A percentile compares a stretch with the other conserved stretches of the same genome.
These are phyloP conservation scores for Pachyrhizus erosus DNA, from an alignment of 306 rosid genomes.

Conservation along the genomic window DNA sequence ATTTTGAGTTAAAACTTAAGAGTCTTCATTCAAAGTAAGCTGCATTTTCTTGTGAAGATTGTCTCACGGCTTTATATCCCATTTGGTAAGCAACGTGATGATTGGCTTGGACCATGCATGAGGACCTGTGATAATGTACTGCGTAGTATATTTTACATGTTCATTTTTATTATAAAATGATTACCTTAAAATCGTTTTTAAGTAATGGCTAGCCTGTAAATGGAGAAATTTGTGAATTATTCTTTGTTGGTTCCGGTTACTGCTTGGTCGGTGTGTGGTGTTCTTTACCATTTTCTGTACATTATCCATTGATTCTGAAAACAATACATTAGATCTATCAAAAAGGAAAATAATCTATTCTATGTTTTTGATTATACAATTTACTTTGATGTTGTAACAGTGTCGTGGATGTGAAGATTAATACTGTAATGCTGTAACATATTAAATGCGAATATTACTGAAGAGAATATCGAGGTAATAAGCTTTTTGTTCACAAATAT, in stretches of 20 bases:
- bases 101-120: slow-evolving; percentile 20
- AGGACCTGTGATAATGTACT: slow-evolving; percentile 13
- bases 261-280: slow-evolving; percentile 17
- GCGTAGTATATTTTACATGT: neutral
- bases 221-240: slow-evolving; percentile 33
- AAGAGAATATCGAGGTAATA: neutral
- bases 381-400: slow-evolving; percentile 12
- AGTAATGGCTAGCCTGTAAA: slow-evolving; percentile 26
- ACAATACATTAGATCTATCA: slow-evolving; percentile 11
- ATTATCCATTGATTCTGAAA: slow-evolving; percentile 23
- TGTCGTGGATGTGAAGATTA: slow-evolving; percentile 27
- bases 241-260: slow-evolving; percentile 31
- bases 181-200: slow-evolving; percentile 7
- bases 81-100: slow-evolving; percentile 18
- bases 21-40: slow-evolving; percentile 15
- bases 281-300: slow-evolving; percentile 39
- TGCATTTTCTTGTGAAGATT: slow-evolving; percentile 17
- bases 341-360: slow-evolving; percentile 33
- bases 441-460: neutral
- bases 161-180: slow-evolving; percentile 9
- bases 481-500: neutral
- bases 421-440: slow-evolving; percentile 16
- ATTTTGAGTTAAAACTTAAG: slow-evolving; percentile 5
- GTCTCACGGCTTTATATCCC: slow-evolving; percentile 28
- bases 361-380: slow-evolving; percentile 12